Conservation (phyloP, 2,329 filamentous ascomycete species). For the Paracoccidioides lutzii region DNA sequence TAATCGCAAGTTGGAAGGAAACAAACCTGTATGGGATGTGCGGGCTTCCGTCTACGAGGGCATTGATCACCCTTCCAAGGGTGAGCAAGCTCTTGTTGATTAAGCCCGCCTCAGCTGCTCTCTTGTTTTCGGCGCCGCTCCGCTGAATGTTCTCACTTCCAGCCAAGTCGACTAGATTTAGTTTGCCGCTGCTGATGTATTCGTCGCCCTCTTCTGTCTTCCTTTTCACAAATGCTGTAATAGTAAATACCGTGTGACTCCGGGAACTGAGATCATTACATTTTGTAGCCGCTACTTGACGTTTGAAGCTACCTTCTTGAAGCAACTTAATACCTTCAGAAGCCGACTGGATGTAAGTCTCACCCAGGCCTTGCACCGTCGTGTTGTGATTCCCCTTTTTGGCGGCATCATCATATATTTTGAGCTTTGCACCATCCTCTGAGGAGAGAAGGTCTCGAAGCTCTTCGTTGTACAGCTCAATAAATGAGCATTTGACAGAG, state of each 20-base stretch:
- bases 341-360: conserved; percentile 79
- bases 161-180: conserved; percentile 92
- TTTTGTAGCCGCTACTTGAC: conserved; percentile 98
- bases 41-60: conserved; percentile 73
- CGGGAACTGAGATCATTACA: conserved; percentile 96
- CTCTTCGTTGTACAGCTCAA: conserved; percentile 97
- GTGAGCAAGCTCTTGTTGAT: conserved; percentile 98
- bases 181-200: conserved; percentile 77
- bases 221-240: conserved; percentile 81
- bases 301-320: conserved; percentile 77
- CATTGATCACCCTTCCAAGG: conserved; percentile 91
- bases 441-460: conserved; percentile 73
- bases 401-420: conserved; percentile 73
- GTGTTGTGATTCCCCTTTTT: conserved; percentile 71
- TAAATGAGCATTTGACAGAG: conserved; percentile 94
- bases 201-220: conserved; percentile 75
- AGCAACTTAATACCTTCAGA: conserved; percentile 77
- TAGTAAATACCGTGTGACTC: conserved; percentile 94
- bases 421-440: conserved; percentile 76
- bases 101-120: conserved; percentile 83
- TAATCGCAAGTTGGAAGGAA: background rate
- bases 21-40: conserved; percentile 63
- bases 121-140: conserved; percentile 95
- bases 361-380: conserved; percentile 94
- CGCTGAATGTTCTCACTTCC: conserved; percentile 96